Evolutionary conservation across 495 filamentous ascomycete species (phyloP).

Genomic region (Podospora pseudopauciseta): DNA sequence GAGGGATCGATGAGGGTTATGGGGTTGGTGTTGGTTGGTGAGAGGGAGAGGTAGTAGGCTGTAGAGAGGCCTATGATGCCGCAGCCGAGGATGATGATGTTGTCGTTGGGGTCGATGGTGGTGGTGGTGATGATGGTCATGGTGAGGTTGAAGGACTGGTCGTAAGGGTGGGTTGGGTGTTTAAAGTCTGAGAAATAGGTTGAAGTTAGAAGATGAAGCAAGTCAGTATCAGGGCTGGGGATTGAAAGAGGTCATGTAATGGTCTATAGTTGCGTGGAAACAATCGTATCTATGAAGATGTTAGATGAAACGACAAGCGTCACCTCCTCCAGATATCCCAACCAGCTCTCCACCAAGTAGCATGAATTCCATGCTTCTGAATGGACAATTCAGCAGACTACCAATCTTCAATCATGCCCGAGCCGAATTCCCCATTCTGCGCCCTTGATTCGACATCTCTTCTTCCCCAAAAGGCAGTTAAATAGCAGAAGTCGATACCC

Average conservation of each 20-base stretch:
- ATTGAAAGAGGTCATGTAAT: not conserved
- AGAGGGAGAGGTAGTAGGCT: conserved; percentile 67
- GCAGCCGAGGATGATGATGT: conserved; percentile 69
- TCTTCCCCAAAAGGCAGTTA: not conserved
- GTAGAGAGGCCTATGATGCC: conserved; percentile 79
- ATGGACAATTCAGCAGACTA: not conserved
- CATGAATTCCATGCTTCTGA: not conserved
- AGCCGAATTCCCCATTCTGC: not conserved
- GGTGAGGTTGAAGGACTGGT: not conserved
- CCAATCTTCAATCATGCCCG: not conserved
- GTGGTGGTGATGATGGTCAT: not conserved
- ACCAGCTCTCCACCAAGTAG: not conserved
- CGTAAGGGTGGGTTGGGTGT: not conserved
- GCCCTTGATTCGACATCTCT: not conserved
- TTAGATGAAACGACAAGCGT: not conserved
- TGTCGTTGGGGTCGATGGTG: conserved; percentile 24
- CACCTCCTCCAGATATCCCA: not conserved
- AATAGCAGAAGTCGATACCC: not conserved
- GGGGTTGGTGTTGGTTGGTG: conserved; percentile 43
- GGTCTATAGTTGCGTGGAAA: no score
- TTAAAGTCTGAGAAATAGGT: not conserved
- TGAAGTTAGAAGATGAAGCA: not conserved
- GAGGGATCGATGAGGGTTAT: conserved; percentile 71
- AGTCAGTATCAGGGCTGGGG: not conserved
- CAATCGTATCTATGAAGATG: no score